A percentile compares a stretch with the other conserved stretches of the same genome.
Conservation (phyloP, 1,284 basidiomycete genomes). For the Papiliotrema flavescens region DNA sequence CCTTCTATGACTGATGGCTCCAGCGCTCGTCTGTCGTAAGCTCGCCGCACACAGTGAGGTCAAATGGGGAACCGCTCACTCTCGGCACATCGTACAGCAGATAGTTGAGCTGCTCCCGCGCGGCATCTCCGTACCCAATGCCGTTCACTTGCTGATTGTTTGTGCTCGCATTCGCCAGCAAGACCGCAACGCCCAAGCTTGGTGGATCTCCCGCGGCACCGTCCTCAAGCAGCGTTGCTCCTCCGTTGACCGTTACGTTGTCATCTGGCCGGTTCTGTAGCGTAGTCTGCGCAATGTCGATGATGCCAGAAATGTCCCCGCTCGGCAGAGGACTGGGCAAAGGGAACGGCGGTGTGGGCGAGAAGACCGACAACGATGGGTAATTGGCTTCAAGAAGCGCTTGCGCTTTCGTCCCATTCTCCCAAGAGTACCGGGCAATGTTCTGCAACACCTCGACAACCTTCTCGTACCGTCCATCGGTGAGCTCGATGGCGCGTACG, state of each 20-base stretch:
- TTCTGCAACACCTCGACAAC: conserved; percentile 12
- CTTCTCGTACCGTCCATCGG: conserved; percentile 12
- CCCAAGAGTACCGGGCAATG: conserved; percentile 57
- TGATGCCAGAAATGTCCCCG: conserved; percentile 54
- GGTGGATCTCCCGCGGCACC: conserved; percentile 77
- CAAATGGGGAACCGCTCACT: conserved; percentile 22
- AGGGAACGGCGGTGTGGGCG: conserved; percentile 37
- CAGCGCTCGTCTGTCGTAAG: conserved; percentile 56
- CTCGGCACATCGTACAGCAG: conserved; percentile 62
- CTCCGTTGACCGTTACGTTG: conserved; percentile 57
- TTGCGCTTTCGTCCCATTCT: conserved; percentile 71
- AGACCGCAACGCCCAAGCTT: conserved; percentile 70
- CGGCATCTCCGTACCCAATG: conserved; percentile 64
- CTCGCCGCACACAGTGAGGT: background rate
- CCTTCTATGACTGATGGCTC: conserved; percentile 70
- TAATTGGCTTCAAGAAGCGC: conserved; percentile 67
- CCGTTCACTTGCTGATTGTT: conserved; percentile 37
- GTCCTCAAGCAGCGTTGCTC: conserved; percentile 51
- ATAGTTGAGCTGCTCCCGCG: conserved; percentile 66
- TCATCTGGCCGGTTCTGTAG: conserved; percentile 43
- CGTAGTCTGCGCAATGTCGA: conserved; percentile 52
- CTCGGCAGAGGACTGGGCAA: conserved; percentile 46
- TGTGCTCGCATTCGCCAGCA: conserved; percentile 57
- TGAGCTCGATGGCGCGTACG: conserved; percentile 16
- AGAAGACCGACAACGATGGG: conserved; percentile 62